Evolutionary conservation across 2,329 filamentous ascomycete genomes (phyloP).

Genomic region (Fusarium incarnatum): DNA sequence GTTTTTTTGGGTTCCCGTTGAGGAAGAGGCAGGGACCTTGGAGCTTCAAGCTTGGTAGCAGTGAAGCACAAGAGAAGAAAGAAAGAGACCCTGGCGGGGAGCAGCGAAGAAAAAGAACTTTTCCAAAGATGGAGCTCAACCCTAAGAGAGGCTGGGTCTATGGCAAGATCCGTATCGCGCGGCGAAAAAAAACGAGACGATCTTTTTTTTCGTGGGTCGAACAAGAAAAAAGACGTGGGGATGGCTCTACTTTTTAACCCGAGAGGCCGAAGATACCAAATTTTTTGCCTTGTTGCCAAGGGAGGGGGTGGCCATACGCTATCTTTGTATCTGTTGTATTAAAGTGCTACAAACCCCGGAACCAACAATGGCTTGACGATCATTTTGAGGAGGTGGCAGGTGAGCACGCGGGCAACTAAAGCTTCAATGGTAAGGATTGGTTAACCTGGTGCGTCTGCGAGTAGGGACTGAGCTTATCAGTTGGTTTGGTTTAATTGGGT

Average conservation of each 20-base stretch:
- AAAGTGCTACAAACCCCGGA: not conserved
- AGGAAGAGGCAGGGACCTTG: constrained; percentile 1
- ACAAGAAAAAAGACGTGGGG: constrained; percentile 14
- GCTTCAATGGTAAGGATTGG: not conserved
- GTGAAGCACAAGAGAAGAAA: constrained; percentile 23
- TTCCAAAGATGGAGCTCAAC: constrained; percentile 11
- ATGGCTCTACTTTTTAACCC: constrained; percentile 32
- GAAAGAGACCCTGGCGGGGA: constrained; percentile 2
- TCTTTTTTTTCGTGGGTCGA: constrained; percentile 28
- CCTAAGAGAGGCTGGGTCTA: constrained; percentile 10
- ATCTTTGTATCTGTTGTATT: not conserved
- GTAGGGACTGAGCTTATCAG: constrained; percentile 23
- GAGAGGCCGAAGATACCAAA: constrained; percentile 1
- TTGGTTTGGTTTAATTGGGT: constrained; percentile 13
- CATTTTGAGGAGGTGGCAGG: constrained; percentile 8
- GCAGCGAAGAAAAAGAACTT: constrained; percentile 13
- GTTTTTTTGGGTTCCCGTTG: not conserved
- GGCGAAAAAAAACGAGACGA: constrained; percentile 19
- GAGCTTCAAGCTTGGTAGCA: constrained; percentile 33
- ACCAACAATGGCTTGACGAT: not conserved
- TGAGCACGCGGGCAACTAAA: constrained; percentile 11
- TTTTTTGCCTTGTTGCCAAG: constrained; percentile 6
- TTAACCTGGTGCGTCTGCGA: not conserved
- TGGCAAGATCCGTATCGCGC: not conserved
- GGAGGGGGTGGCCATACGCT: constrained; percentile 1